Percentiles rank a stretch among this genome's conserved stretches.
These are phyloP conservation scores for Conidiobolus incongruus DNA, from an alignment of 371 early-diverging fungal species.

Conservation along the genomic window DNA sequence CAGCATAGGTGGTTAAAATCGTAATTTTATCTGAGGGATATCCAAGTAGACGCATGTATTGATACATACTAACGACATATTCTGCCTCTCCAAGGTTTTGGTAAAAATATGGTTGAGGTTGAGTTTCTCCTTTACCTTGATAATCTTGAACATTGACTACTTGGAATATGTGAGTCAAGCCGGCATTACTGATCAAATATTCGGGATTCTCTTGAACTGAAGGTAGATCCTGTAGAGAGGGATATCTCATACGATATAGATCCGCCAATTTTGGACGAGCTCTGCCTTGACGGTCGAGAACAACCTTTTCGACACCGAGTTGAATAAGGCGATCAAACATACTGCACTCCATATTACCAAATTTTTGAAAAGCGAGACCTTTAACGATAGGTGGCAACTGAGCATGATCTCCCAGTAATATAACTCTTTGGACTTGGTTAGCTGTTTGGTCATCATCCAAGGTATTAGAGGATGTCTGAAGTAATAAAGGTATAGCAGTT, in stretches of 20 bases:
- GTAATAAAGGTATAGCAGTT: constrained; percentile 73
- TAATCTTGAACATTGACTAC: constrained; percentile 57
- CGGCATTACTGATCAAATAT: constrained; percentile 48
- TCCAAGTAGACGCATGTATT: constrained; percentile 87
- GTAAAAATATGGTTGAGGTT: constrained; percentile 49
- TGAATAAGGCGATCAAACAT: constrained; percentile 76
- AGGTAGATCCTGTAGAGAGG: constrained; percentile 30
- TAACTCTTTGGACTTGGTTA: constrained; percentile 55
- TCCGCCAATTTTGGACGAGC: constrained; percentile 52
- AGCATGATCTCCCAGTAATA: constrained; percentile 93
- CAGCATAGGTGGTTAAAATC: constrained; percentile 87
- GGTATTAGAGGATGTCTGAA: constrained; percentile 24
- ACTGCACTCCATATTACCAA: constrained; percentile 77
- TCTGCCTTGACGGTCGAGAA: constrained; percentile 73
- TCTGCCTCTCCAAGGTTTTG: constrained; percentile 95
- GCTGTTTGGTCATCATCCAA: constrained; percentile 25
- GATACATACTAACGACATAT: constrained; percentile 77
- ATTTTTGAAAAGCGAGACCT: constrained; percentile 54
- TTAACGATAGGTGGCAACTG: constrained; percentile 89
- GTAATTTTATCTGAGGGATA: constrained; percentile 72
- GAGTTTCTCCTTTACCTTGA: constrained; percentile 56
- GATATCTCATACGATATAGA: constrained; percentile 69
- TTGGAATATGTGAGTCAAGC: constrained; percentile 65
- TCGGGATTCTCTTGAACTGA: constrained; percentile 12
- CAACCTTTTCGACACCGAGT: constrained; percentile 65